Percentiles rank a stretch among this genome's conserved stretches.
phyloP scores from a whole-genome alignment of 176 grass and related monocot species.

The Juncus effusus region DNA sequence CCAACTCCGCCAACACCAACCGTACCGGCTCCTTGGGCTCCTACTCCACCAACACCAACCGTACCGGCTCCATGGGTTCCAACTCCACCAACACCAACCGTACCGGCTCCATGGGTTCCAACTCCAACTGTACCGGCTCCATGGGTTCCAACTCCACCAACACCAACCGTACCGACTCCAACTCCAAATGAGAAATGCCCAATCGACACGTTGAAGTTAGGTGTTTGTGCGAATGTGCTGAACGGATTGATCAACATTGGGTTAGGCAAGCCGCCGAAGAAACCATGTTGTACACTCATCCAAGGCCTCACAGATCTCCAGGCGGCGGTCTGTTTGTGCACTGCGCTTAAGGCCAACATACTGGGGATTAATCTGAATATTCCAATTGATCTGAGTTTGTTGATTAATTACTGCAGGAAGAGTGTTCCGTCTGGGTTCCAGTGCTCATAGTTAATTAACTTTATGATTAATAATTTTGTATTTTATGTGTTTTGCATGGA shows the following conservation, averaged over 20 bases:
- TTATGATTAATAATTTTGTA: background rate
- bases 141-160: background rate
- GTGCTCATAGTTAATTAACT: slow-evolving; percentile 30
- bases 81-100: background rate
- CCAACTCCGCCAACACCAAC: background rate
- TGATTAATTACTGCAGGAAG: slow-evolving; percentile 84
- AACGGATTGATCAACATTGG: slow-evolving; percentile 56
- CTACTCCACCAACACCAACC: background rate
- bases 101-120: background rate
- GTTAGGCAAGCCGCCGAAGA: slow-evolving; percentile 52
- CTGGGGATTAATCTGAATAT: slow-evolving; percentile 69
- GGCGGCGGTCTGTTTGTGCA: slow-evolving; percentile 69
- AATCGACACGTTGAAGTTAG: slow-evolving; percentile 59
- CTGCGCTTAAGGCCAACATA: slow-evolving; percentile 51
- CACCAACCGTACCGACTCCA: background rate
- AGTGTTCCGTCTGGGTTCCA: slow-evolving; percentile 57
- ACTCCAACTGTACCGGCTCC: background rate
- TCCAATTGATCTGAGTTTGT: slow-evolving; percentile 63
- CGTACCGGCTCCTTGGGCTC: background rate
- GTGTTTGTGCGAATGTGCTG: slow-evolving; percentile 69
- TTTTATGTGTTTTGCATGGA: background rate
- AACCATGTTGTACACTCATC: slow-evolving; percentile 65
- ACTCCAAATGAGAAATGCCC: slow-evolving; percentile 25
- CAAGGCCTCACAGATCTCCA: slow-evolving; percentile 72
- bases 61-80: background rate